Percentiles rank a stretch among this genome's conserved stretches.
Conservation (phyloP, 2,329 filamentous ascomycete species). For the Zalaria sp. region DNA sequence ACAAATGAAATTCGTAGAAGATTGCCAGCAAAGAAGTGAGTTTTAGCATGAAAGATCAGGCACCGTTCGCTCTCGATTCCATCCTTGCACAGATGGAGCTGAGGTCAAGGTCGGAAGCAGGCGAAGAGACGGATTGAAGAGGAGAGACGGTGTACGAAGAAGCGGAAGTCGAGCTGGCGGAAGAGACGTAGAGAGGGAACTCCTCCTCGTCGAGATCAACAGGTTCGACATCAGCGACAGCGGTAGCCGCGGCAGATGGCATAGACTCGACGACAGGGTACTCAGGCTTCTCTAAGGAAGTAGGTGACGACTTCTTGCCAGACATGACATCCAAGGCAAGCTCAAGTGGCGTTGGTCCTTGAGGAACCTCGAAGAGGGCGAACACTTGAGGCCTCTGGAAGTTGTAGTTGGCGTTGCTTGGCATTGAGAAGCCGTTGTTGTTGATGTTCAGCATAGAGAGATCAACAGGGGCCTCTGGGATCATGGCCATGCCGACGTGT, state of each 20-base stretch:
- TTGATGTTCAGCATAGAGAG: constrained; percentile 57
- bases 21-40: too few relatives aligned
- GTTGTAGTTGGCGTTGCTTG: constrained; percentile 2
- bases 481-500: constrained; percentile 63
- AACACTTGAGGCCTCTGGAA: constrained; percentile 47
- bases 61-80: too few relatives aligned
- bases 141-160: background rate
- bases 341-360: constrained; percentile 5
- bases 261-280: background rate
- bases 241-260: background rate
- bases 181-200: background rate
- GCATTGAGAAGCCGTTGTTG: constrained; percentile 11
- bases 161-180: background rate
- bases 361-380: constrained; percentile 56
- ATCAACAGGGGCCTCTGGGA: constrained; percentile 66
- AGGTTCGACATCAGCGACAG: background rate
- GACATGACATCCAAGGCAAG: constrained; percentile 1
- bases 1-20: too few relatives aligned
- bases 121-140: too few relatives aligned
- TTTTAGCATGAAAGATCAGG: too few relatives aligned
- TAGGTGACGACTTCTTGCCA: background rate
- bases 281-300: background rate
- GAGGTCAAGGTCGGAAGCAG: too few relatives aligned
- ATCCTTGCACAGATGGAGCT: too few relatives aligned
- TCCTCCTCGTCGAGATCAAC: background rate